Conservation (phyloP, 1,284 basidiomycete genomes). For the Leccinum pachyderme region DNA sequence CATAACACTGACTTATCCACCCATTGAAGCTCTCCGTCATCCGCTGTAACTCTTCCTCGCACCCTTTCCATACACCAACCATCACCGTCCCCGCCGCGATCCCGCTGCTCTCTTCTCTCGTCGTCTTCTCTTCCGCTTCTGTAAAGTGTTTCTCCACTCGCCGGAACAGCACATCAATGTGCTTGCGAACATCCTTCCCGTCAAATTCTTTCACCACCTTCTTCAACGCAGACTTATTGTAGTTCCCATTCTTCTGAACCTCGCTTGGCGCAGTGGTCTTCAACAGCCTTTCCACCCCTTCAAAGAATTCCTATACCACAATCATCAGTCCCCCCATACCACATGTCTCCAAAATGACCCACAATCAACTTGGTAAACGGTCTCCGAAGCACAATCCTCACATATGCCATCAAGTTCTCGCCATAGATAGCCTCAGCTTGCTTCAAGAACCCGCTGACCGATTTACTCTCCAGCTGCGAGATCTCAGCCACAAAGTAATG, state of each 20-base stretch:
- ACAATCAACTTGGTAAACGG: conserved; percentile 89
- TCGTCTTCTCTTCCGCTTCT: conserved; percentile 67
- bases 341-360: conserved; percentile 30
- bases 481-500: conserved; percentile 88
- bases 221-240: conserved; percentile 76
- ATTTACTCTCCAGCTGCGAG: conserved; percentile 64
- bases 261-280: conserved; percentile 81
- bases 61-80: conserved; percentile 84
- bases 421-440: conserved; percentile 84
- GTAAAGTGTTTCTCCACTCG: conserved; percentile 96
- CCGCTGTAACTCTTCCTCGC: conserved; percentile 76
- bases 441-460: conserved; percentile 67
- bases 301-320: conserved; percentile 81
- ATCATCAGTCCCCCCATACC: conserved; percentile 8
- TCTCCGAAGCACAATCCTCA: conserved; percentile 83
- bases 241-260: conserved; percentile 74
- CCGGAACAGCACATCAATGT: conserved; percentile 83
- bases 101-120: conserved; percentile 55
- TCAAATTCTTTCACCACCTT: conserved; percentile 86
- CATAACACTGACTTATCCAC: conserved; percentile 76
- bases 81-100: conserved; percentile 68
- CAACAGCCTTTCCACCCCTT: conserved; percentile 84
- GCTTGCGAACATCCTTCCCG: conserved; percentile 85
- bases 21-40: conserved; percentile 70
- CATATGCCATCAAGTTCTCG: conserved; percentile 83